Base-by-base conservation (phyloP, 768 basidiomycete species). In the Gymnopilus dilepis region DNA sequence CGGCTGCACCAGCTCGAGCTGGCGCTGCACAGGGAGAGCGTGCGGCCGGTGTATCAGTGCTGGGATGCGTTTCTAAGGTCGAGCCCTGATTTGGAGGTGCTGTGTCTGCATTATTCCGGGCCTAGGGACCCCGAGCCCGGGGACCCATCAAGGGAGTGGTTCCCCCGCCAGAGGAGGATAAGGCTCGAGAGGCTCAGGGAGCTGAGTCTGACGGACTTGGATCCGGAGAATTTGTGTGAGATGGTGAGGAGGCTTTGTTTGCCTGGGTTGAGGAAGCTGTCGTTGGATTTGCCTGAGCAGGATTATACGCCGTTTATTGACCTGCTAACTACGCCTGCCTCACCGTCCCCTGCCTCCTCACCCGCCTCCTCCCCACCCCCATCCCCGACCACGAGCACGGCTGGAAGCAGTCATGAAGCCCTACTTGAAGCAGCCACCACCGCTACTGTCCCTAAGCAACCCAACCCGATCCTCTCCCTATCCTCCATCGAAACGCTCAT, bases 31-130 rank as follows among this genome's bases (percentile, higher is more conserved):
- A 76, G 82, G 1, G 82, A 86, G 63, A 83, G 77, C 58, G 84
- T 86, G 37, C 83, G 87, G 22, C 84, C 85, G 5, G 76, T 83
- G 2, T 87, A 83, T 70, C 69, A 73, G 58, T 77, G 76, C 42
- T 89, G 86, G 86, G 80, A 80, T 63, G 73, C 68, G 38, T 85
- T 87, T 75, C 76, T 88, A n/a, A 77, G 77, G 26, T 69, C 70
- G 19, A 84, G 83, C 62, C 83, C 85, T 6, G 69, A 75, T 26
- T 76, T 86, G 53, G 72, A 76, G 51, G 80, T 75, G 4, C 76
- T 87, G 24, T 78, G 77, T 37, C 72, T 89, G 28, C 83, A 85
- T 69, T 88, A 87, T 68, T 86, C 86, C 22, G 87, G 87, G 30
- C 86, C 87, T 2, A 73, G 71, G 28, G 47, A 50, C 55, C 63